Base-by-base conservation (phyloP, 805 yeast species). In the Ogataea degrootiae region DNA sequence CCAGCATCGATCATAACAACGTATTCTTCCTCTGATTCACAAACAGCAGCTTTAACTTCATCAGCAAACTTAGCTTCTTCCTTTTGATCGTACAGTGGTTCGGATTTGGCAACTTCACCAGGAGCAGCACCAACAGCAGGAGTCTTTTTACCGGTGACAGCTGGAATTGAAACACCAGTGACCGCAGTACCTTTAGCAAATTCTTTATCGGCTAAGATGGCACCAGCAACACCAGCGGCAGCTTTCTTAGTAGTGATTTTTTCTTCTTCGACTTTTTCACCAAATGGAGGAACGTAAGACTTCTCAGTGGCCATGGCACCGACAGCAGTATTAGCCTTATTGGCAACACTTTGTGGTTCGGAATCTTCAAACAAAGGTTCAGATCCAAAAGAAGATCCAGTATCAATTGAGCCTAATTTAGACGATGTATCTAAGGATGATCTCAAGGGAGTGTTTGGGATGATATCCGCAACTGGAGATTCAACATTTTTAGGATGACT, bases 1-100 rank as follows among this genome's bases (percentile, higher is more conserved):
- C 99, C 99, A 7, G 99, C 99, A 72, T 94, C 99, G 47, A 94
- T 74, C 97, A 94, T 90, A 22, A 94, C 78, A 31, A 91, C 97
- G 58, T 76, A 92, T 61, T 86, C 85, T 34, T 78, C 68, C 41
- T 70, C 65, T 21, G 65, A 55, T 47, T 51, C 60, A 59, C 80
- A 75, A 19, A 56, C 52, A 19, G 62, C 62, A 39, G 54, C 44
- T 41, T 50, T 49, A 21, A 37, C 48, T 37, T 48, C 50, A 19
- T 45, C 52, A 3, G 43, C 45, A 23, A 6, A 37, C 45, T 52
- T 56, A 21, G 55, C 47, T 12, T 47, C 56, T 19, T 49, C 52
- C 16, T 52, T 47, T 36, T 48, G 39, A 34, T 48, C 47, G 33
- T 49, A 46, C 22, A 47, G 21, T 7, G 52, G 41, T 15, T 43